Conservation (phyloP, 139 green algal species). For the Coelastrella sp. region DNA sequence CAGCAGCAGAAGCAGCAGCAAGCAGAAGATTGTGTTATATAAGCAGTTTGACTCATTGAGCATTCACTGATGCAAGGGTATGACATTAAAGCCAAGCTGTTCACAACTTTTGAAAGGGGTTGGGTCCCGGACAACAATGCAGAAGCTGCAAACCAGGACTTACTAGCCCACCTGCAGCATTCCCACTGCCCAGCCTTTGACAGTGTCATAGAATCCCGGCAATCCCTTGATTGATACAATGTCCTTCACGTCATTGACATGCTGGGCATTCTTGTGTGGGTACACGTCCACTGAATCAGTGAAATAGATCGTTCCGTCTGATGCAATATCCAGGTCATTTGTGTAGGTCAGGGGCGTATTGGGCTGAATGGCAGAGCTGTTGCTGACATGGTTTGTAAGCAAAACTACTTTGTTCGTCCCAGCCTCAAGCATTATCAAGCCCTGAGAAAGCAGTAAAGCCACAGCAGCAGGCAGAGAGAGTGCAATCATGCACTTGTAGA, state of each 20-base stretch:
- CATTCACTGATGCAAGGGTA: no score
- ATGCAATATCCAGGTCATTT: conserved; percentile 77
- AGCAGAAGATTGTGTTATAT: no score
- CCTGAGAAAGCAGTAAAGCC: conserved; percentile 9
- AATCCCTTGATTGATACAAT: conserved; percentile 3
- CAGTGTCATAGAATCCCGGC: conserved; percentile 40
- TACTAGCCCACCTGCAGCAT: conserved; percentile 18
- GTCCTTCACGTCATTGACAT: conserved; percentile 14
- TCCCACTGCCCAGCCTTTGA: conserved; percentile 40
- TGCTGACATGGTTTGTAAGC: conserved; percentile 47
- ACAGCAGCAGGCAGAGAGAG: neutral
- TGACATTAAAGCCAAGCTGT: no score
- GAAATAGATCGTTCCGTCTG: conserved; percentile 77
- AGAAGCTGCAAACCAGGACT: neutral
- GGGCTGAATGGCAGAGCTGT: conserved; percentile 34
- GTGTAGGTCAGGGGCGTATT: conserved; percentile 62
- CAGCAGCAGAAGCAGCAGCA: neutral
- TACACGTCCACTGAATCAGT: conserved; percentile 42
- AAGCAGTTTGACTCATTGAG: no score
- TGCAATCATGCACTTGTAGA: neutral
- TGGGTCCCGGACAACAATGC: neutral
- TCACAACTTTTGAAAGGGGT: no score
- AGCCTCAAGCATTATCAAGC: conserved; percentile 54
- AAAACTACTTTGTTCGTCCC: conserved; percentile 20
- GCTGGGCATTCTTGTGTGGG: conserved; percentile 33